Evolutionary conservation across 192 early-diverging fungal species (phyloP).

Genomic region (Coemansia sp.): DNA sequence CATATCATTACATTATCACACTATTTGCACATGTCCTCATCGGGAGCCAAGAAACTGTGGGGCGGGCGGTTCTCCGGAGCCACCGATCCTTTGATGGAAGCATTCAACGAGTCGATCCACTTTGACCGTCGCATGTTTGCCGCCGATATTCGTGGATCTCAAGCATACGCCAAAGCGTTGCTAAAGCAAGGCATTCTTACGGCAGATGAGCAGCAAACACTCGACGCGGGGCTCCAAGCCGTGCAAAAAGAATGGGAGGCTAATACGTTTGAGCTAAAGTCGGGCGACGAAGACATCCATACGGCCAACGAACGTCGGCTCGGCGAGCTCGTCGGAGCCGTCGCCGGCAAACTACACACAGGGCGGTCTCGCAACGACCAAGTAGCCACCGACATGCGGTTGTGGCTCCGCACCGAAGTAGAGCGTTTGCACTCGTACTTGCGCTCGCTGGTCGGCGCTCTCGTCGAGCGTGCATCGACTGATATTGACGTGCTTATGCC

Average conservation of each 20-base stretch:
- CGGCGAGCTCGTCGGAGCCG: slow-evolving; percentile 85
- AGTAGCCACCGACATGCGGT: slow-evolving; percentile 95
- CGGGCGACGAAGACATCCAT: slow-evolving; percentile 97
- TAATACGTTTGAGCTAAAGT: slow-evolving; percentile 66
- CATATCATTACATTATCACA: not conserved
- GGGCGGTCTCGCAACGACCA: slow-evolving; percentile 96
- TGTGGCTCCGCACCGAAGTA: slow-evolving; percentile 88
- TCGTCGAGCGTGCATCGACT: slow-evolving; percentile 74
- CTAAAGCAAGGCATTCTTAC: slow-evolving; percentile 73
- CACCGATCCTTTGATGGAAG: slow-evolving; percentile 94
- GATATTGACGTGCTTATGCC: slow-evolving; percentile 98
- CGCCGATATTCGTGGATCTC: slow-evolving; percentile 85
- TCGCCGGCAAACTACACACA: slow-evolving; percentile 97
- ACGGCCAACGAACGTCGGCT: slow-evolving; percentile 97
- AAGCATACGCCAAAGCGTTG: slow-evolving; percentile 87
- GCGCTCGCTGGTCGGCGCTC: slow-evolving; percentile 73
- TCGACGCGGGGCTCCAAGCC: slow-evolving; percentile 72
- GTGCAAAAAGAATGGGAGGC: slow-evolving; percentile 83
- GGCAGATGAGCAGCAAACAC: slow-evolving; percentile 64
- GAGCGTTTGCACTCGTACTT: slow-evolving; percentile 62
- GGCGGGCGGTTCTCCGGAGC: slow-evolving; percentile 87
- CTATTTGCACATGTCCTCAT: not conserved
- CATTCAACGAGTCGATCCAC: slow-evolving; percentile 91
- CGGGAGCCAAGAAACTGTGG: slow-evolving; percentile 64
- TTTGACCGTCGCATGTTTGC: slow-evolving; percentile 93